Conservation (phyloP, 2,329 filamentous ascomycete genomes). For the Hypoxylon sp. region DNA sequence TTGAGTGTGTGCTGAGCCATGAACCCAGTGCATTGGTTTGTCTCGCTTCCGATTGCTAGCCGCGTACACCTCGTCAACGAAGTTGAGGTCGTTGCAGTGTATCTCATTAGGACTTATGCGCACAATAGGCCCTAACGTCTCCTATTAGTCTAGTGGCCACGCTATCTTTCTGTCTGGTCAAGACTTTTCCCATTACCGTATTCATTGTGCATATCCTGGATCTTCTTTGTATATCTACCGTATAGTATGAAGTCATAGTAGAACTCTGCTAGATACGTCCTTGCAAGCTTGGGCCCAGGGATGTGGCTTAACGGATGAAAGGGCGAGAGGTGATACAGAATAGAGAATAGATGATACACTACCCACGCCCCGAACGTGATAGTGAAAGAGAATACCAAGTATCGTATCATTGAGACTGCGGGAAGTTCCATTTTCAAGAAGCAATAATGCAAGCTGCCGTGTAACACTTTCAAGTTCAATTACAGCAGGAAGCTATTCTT, state of each 20-base stretch:
- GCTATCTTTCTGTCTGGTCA: not conserved
- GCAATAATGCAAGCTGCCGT: not conserved
- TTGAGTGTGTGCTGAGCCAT: conserved; percentile 37
- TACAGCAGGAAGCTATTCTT: not conserved
- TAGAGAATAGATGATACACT: conserved; percentile 51
- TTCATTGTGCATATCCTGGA: conserved; percentile 56
- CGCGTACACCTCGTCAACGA: conserved; percentile 59
- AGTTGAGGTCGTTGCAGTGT: conserved; percentile 57
- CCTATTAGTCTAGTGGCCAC: conserved; percentile 6
- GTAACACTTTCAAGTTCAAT: not conserved
- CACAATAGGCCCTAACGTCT: conserved; percentile 55
- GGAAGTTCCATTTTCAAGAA: conserved; percentile 5
- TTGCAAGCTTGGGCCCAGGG: conserved; percentile 58
- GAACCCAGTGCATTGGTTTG: conserved; percentile 46
- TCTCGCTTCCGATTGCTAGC: conserved; percentile 47
- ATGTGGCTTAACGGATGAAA: conserved; percentile 58
- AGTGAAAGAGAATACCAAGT: not conserved
- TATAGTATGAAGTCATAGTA: conserved; percentile 57
- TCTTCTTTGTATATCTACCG: conserved; percentile 56
- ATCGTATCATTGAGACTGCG: not conserved
- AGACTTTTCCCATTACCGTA: conserved; percentile 52
- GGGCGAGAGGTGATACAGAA: conserved; percentile 58
- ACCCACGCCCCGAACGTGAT: conserved; percentile 50
- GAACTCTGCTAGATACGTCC: conserved; percentile 58
- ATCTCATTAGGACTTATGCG: conserved; percentile 60